These are phyloP conservation scores for Bertia moriformis DNA, from an alignment of 2,329 filamentous ascomycete species.

Conservation along the genomic window DNA sequence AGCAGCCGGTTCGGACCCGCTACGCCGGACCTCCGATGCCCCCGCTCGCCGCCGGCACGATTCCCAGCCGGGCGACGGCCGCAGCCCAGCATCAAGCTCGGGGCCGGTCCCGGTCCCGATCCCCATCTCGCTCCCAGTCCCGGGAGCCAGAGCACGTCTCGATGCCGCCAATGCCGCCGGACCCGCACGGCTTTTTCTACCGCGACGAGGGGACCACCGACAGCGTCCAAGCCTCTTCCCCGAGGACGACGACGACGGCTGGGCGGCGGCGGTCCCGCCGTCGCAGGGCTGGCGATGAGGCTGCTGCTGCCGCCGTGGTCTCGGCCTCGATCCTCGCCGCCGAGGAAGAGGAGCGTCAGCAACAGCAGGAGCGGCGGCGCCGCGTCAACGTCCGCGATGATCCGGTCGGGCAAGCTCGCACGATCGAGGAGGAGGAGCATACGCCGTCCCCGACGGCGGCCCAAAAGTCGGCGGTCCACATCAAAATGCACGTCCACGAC, in stretches of 20 bases:
- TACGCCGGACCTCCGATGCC: constrained; percentile 20
- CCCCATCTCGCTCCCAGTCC: constrained; percentile 25
- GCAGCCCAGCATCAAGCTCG: constrained; percentile 9
- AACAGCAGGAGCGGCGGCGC: constrained; percentile 6
- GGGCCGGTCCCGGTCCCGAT: constrained; percentile 19
- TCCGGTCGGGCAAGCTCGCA: no score
- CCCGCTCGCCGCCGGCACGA: constrained; percentile 14
- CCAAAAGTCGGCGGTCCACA: constrained; percentile 25
- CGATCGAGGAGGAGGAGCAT: not conserved
- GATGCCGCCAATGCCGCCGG: constrained; percentile 40
- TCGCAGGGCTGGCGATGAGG: constrained; percentile 27
- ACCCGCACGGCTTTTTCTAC: constrained; percentile 29
- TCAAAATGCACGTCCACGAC: constrained; percentile 45
- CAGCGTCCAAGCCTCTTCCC: constrained; percentile 20
- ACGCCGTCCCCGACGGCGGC: constrained; percentile 5
- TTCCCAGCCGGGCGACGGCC: constrained; percentile 7
- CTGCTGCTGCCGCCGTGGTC: constrained; percentile 29
- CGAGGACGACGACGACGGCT: constrained; percentile 23
- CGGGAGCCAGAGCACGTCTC: constrained; percentile 17
- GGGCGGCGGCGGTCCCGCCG: constrained; percentile 28
- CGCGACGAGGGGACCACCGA: constrained; percentile 17
- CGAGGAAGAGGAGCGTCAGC: constrained; percentile 23
- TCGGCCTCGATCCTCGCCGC: constrained; percentile 31
- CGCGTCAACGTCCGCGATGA: constrained; percentile 4
- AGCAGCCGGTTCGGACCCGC: constrained; percentile 16